Evolutionary conservation across 257 asterid genomes (phyloP), one percentile per base, ranked within the genome.

Genomic region (Solanum lycopersicoides): DNA sequence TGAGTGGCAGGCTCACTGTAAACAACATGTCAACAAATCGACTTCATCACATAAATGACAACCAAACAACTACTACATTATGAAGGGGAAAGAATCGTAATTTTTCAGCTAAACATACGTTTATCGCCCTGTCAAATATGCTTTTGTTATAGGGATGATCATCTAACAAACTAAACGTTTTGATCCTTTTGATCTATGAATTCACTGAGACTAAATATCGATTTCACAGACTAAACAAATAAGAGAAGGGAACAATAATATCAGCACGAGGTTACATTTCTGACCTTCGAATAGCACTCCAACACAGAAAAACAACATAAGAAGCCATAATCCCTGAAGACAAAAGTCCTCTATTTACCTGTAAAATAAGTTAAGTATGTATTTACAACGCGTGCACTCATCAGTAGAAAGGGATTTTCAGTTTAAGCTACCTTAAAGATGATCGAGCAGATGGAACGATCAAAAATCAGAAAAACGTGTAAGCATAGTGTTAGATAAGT

Each of bases 321-420:
- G 98, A 94, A n/a, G 99, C 98, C 99, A 95, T 95, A 66, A 96
- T 95, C 90, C 99, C 99, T 7, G 98, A 95, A 86, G 98, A 95
- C 87, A 95, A 91, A 86, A 95, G 92, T 60, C 98, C 99, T 85
- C 98, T 89, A 88, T 96, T 95, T 90, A 96, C 98, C 98, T 96
- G 97, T 91, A 30, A 4, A 80, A 30, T 16, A 47, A 45, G 18
- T 7, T 1, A 0, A 30, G 30, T 15, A 30, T 18, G 85, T 80
- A 47, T 47, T 16, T 47, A 11, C 35, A 50, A 82, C 18, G 9
- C 4, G 6, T 82, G 30, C 28, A 50, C 44, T 50, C 30, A 4
- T 76, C 53, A 76, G n/a, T 3, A 42, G 60, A 42, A 42, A 20
- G 0, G 7, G 83, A 41, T 41, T n/a, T 41, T 77, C 39, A 77